Base-by-base conservation (phyloP, 192 early-diverging fungal genomes). In the Dimargaris verticillata region DNA sequence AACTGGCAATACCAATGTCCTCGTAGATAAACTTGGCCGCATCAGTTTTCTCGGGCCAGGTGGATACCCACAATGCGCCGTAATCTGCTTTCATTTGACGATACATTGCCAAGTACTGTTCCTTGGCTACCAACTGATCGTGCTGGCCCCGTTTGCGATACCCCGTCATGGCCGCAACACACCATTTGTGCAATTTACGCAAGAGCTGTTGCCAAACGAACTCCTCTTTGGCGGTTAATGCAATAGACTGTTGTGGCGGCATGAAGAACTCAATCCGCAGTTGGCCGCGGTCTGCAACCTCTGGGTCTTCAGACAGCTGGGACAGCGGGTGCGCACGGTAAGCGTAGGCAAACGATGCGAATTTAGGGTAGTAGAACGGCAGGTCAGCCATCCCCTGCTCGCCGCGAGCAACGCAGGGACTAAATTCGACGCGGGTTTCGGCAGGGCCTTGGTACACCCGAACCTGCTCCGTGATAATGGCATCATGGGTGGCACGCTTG, bases 1-100 rank as follows among this genome's bases (percentile, higher is more conserved):
- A 92, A 49, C 80, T 83, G 25, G 89, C 88, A 62, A 92, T 91
- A 2, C 81, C 84, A 66, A 92, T 82, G 61, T 92, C 90, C 70
- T 92, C 90, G 68, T 78, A 88, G 10, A 92, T 86, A 74, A 85
- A 87, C 61, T 92, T 92, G 45, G 66, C 68, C 3, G 89, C 82
- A 63, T 92, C 89, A 0, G 88, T 91, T 66, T 83, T 81, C 63
- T 91, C 88, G 0, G 85, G 74, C 90, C 90, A 92, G 38, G 73
- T 75, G 52, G 72, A 67, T 6, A 92, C 81, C 77, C 82, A 81
- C 59, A 73, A 62, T 20, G 71, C 62, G 7, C 80, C 82, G 64
- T 92, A 82, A 46, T 72, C 82, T 22, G 67, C 66, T 62, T 92
- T 92, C 9, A 92, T 68, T 24, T 70, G 62, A 15, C 72, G 66